Evolutionary conservation across 1,284 basidiomycete species (phyloP), one percentile per base, ranked within the genome.

Genomic region (Ceraceosorus bombacis): DNA sequence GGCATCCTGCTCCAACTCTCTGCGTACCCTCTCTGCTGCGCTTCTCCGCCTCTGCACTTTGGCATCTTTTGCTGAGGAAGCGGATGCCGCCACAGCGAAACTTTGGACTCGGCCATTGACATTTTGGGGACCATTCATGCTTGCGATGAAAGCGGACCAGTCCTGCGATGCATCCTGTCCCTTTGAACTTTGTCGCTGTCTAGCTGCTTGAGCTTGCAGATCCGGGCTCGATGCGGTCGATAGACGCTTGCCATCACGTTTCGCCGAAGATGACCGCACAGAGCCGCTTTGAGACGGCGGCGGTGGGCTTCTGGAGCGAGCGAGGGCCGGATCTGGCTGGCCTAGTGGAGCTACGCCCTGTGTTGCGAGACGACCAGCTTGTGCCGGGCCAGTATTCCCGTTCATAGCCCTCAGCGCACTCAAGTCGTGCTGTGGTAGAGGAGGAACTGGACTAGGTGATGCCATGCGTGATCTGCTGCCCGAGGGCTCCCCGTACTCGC

Each of bases 1-100:
- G 6, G 71, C 71, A 15, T 73, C 71, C 49, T 72, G 64, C 52
- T 73, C 59, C 50, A 73, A 60, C 62, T 73, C 71, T 57, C 67
- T 71, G 43, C 62, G 67, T 40, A 73, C 40, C 2, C 71, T 62
- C 7, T 54, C 64, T 2, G 64, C 65, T n/a, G 66, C 67, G 55
- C 70, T 64, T 49, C 15, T 50, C 41, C 60, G 56, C 40, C 63
- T 63, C 67, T 65, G 56, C 61, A 56, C 55, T 9, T 39, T 41
- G 53, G 5, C 53, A 49, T 13, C 53, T 15, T 9, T 36, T 12
- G 10, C 10, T 1, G 54, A 46, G 5, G 43, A 9, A 43, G 5
- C 54, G 41, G 39, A 9, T 13, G 39, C 50, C 12, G 50, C 43
- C 48, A 8, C 36, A 13, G 60, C 62, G 46, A 64, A 51, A 2